Conservation (phyloP, 2,329 filamentous ascomycete genomes). For the Thermochaetoides dissita region DNA sequence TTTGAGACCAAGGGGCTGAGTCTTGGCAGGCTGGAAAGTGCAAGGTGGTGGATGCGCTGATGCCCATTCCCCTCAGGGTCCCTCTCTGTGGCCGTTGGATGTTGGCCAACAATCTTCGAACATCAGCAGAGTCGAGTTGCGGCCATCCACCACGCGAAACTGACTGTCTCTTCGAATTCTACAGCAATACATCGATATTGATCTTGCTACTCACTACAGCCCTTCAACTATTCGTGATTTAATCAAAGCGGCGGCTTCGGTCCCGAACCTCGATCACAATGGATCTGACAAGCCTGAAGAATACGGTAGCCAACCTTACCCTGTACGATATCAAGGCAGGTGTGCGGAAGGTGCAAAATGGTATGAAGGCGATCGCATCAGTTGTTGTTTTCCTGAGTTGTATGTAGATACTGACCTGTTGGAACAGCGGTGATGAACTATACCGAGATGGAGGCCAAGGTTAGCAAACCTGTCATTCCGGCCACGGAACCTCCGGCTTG, state of each 20-base stretch:
- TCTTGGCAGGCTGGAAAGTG: conserved; percentile 8
- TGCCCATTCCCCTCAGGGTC: conserved; percentile 1
- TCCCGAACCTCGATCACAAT: conserved; percentile 33
- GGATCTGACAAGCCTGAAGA: conserved; percentile 76
- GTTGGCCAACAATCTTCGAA: neutral
- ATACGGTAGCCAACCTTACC: conserved; percentile 79
- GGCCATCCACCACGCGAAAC: neutral
- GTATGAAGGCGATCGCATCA: conserved; percentile 32
- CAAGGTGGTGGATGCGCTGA: conserved; percentile 7
- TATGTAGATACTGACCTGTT: conserved; percentile 1
- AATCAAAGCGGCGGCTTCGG: neutral
- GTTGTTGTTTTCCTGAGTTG: too few relatives aligned
- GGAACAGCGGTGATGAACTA: conserved; percentile 85
- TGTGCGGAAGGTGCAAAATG: conserved; percentile 93
- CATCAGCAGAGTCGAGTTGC: too few relatives aligned
- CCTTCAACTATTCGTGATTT: neutral
- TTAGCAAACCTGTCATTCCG: neutral
- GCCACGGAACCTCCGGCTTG: too few relatives aligned
- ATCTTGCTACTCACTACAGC: too few relatives aligned
- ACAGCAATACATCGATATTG: too few relatives aligned
- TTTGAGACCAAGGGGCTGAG: neutral
- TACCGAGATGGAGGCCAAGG: conserved; percentile 77
- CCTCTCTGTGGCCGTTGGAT: neutral
- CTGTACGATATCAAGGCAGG: conserved; percentile 92
- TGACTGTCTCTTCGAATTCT: neutral